Conservation (phyloP, 78 protist genomes). For the Dictyostelium capitatum region DNA sequence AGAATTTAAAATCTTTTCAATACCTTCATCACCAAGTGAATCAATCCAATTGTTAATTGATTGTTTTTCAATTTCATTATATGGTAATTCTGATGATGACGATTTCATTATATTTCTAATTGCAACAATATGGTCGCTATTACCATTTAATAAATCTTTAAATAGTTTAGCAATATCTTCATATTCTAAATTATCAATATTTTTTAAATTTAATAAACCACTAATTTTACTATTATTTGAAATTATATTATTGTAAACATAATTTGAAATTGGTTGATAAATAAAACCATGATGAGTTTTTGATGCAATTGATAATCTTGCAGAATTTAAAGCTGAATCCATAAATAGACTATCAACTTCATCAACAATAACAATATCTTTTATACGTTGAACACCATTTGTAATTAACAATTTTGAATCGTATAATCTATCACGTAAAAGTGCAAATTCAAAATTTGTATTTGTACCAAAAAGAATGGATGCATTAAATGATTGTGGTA, state of each 20-base stretch:
- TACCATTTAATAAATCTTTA: neutral
- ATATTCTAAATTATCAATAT: neutral
- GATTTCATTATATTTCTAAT: neutral
- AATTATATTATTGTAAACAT: neutral
- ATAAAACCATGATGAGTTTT: slow-evolving; percentile 19
- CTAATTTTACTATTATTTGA: no score
- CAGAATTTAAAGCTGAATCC: slow-evolving; percentile 26
- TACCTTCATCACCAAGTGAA: neutral
- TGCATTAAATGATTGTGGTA: neutral
- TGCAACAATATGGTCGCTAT: neutral
- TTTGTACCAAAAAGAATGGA: slow-evolving; percentile 26
- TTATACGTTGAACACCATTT: slow-evolving; percentile 1
- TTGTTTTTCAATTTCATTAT: slow-evolving; percentile 2
- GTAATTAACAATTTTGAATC: neutral
- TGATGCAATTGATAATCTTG: slow-evolving; percentile 7
- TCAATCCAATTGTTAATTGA: slow-evolving; percentile 6
- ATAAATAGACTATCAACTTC: slow-evolving; percentile 34
- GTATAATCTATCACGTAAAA: neutral
- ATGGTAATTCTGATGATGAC: neutral
- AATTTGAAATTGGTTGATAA: slow-evolving; percentile 22
- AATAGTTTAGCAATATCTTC: no score
- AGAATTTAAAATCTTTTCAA: neutral
- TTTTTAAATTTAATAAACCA: no score
- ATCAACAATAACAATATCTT: slow-evolving; percentile 19
- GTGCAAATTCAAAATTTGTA: slow-evolving; percentile 24